A percentile compares a stretch with the other conserved stretches of the same genome.
phyloP scores from a whole-genome alignment of 1,284 basidiomycete genomes.

The Inonotus obliquus region DNA sequence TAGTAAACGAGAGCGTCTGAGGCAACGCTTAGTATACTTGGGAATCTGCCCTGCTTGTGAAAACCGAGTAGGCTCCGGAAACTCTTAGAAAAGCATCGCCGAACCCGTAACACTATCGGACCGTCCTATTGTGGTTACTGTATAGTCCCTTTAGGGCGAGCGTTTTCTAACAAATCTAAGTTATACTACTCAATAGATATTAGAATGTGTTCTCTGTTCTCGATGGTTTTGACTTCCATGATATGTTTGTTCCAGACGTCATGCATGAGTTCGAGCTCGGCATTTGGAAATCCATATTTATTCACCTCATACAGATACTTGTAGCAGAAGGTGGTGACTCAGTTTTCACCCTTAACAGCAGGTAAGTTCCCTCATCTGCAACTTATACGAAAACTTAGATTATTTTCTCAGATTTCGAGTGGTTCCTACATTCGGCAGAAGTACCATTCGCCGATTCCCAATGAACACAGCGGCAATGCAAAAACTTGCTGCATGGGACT shows the following conservation, averaged over 20 bases:
- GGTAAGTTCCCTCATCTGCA: background rate
- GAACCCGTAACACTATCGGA: no score
- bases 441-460: conserved; percentile 29
- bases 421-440: conserved; percentile 29
- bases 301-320: conserved; percentile 26
- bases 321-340: background rate
- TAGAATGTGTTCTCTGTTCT: conserved; percentile 26
- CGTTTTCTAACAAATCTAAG: background rate
- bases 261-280: conserved; percentile 28
- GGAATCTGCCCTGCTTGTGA: no score
- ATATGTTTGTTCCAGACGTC: conserved; percentile 24
- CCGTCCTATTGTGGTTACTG: no score
- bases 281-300: conserved; percentile 27
- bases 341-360: background rate
- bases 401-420: conserved; percentile 14
- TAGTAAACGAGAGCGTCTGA: no score
- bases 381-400: no score
- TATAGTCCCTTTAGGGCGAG: no score
- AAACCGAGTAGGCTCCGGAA: no score
- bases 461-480: conserved; percentile 31
- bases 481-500: conserved; percentile 31
- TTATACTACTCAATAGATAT: background rate
- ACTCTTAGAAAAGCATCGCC: no score
- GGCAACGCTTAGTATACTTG: no score
- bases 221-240: conserved; percentile 20